These are phyloP conservation scores for Botrytis aclada DNA, from an alignment of 2,329 filamentous ascomycete genomes.

Conservation along the genomic window DNA sequence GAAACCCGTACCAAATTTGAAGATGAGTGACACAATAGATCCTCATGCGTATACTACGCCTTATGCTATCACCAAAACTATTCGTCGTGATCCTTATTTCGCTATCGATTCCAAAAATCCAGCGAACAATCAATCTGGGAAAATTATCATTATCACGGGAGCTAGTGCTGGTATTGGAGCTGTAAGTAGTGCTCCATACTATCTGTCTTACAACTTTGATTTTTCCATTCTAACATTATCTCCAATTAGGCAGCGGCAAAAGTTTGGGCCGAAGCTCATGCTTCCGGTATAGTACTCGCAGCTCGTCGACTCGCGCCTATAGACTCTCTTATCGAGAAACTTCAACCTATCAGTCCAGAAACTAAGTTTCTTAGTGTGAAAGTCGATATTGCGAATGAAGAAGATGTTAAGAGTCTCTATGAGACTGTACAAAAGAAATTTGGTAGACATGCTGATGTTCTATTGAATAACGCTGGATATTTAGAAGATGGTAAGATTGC, in stretches of 20 bases:
- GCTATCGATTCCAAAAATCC: constrained; percentile 30
- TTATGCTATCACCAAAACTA: constrained; percentile 29
- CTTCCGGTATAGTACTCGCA: constrained; percentile 36
- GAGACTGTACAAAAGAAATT: constrained; percentile 24
- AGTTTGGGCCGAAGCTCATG: constrained; percentile 35
- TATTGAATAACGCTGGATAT: constrained; percentile 45
- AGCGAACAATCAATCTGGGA: constrained; percentile 27
- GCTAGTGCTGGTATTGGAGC: constrained; percentile 36
- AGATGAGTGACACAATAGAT: background rate
- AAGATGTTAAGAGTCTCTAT: constrained; percentile 26
- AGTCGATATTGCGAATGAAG: constrained; percentile 25
- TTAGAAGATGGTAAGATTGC: constrained; percentile 35
- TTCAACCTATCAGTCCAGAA: constrained; percentile 19
- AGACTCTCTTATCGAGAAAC: constrained; percentile 19
- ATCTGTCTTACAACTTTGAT: no score
- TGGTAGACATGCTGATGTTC: constrained; percentile 37
- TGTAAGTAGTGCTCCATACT: constrained; percentile 22
- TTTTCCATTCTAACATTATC: background rate
- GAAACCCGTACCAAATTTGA: background rate
- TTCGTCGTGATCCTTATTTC: constrained; percentile 32
- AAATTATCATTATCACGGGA: constrained; percentile 34
- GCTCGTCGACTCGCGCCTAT: constrained; percentile 30
- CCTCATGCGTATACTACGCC: constrained; percentile 19
- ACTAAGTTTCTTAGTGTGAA: constrained; percentile 24
- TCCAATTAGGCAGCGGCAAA: constrained; percentile 27